A percentile compares a stretch with the other conserved stretches of the same genome.
These are phyloP conservation scores for Albizia julibrissin DNA, from an alignment of 306 rosid species.

Conservation along the genomic window DNA sequence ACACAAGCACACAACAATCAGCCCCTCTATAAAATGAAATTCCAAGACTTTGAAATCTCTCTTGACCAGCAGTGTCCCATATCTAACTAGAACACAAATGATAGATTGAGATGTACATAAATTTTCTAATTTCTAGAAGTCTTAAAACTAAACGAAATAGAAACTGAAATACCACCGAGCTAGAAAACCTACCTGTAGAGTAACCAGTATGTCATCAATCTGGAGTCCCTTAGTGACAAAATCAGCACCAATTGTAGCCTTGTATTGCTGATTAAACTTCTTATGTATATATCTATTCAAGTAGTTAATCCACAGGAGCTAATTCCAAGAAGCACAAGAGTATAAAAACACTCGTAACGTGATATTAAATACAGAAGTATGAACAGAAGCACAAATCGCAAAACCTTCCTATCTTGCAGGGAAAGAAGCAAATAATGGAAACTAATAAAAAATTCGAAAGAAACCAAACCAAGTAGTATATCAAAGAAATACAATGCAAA, in stretches of 20 bases:
- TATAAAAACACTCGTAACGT: neutral
- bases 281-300: constrained; percentile 82
- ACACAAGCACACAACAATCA: too few species aligned
- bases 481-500: neutral
- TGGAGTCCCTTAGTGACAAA: constrained; percentile 95
- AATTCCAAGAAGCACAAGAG: constrained; percentile 21
- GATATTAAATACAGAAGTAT: constrained; percentile 9
- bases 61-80: constrained; percentile 99
- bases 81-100: constrained; percentile 52
- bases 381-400: neutral
- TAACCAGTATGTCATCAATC: constrained; percentile 88
- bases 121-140: neutral
- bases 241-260: too few species aligned
- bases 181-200: constrained; percentile 70
- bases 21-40: too few species aligned
- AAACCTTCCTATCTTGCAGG: neutral
- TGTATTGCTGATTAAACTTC: constrained; percentile 95
- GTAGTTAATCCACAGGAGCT: constrained; percentile 45
- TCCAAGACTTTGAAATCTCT: too few species aligned
- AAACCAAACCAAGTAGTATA: constrained; percentile 1
- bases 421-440: neutral
- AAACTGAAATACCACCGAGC: constrained; percentile 42
- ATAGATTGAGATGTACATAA: neutral
- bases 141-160: neutral
- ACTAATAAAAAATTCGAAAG: neutral